Percentiles rank a stretch among this genome's conserved stretches.
These are phyloP conservation scores for Eremomyces bilateralis DNA, from an alignment of 495 filamentous ascomycete species.

Conservation along the genomic window DNA sequence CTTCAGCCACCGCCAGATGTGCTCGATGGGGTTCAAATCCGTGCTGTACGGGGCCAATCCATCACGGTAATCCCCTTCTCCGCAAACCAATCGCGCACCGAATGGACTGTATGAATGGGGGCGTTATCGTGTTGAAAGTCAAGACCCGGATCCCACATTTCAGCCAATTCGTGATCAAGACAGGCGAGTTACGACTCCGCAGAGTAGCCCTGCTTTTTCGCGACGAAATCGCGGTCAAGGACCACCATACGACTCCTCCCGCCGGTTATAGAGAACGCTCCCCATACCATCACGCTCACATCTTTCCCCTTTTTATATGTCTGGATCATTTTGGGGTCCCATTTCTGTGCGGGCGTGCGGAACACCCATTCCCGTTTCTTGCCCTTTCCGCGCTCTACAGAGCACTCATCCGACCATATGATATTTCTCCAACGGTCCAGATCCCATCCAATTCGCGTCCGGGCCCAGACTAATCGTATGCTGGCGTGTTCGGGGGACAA, in stretches of 20 bases:
- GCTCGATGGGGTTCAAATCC: slow-evolving; percentile 9
- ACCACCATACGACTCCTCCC: slow-evolving; percentile 2
- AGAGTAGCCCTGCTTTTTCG: slow-evolving; percentile 1
- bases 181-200: not conserved
- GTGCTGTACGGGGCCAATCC: slow-evolving; percentile 9
- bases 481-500: not conserved
- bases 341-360: slow-evolving; percentile 1
- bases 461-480: slow-evolving; percentile 1
- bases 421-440: slow-evolving; percentile 1
- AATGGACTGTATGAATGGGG: slow-evolving; percentile 3
- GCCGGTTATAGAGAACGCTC: not conserved
- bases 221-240: slow-evolving; percentile 1
- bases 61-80: slow-evolving; percentile 1
- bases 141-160: not conserved
- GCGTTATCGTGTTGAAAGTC: slow-evolving; percentile 7
- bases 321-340: slow-evolving; percentile 4
- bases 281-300: slow-evolving; percentile 5
- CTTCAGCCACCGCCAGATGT: slow-evolving; percentile 6
- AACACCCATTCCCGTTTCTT: slow-evolving; percentile 3
- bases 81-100: slow-evolving; percentile 1
- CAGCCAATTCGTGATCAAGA: not conserved
- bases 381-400: slow-evolving; percentile 1
- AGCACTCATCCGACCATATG: slow-evolving; percentile 5
- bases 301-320: slow-evolving; percentile 1
- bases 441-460: not conserved